Percentiles rank a stretch among this genome's conserved stretches.
Conservation (phyloP, 73 alveolate species). For the Tetrahymena thermophila region DNA sequence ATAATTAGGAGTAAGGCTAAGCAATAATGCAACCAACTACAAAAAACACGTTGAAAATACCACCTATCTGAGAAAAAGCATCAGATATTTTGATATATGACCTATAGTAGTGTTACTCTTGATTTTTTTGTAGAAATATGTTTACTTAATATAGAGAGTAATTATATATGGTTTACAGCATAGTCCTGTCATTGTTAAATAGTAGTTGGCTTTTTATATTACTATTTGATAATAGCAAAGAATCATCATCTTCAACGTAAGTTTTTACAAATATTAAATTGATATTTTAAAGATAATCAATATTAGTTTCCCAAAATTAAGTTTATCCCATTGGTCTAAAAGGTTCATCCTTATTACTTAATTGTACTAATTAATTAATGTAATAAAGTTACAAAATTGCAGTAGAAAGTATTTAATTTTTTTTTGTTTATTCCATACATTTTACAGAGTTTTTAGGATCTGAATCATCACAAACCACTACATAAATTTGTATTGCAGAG, state of each 20-base stretch:
- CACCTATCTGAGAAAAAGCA: background rate
- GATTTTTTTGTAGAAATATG: background rate
- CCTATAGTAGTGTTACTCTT: background rate
- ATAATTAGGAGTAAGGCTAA: background rate
- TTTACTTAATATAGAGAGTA: background rate
- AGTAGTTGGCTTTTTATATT: background rate
- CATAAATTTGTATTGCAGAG: background rate
- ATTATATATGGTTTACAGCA: background rate
- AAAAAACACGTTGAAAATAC: background rate
- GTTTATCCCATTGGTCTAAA: background rate
- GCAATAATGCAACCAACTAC: background rate
- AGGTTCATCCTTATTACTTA: background rate
- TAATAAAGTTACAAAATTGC: background rate
- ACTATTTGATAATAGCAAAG: background rate
- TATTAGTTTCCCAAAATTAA: background rate
- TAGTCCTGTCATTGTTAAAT: background rate
- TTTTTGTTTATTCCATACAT: background rate
- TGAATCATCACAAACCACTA: background rate
- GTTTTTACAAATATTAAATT: background rate
- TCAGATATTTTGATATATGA: background rate
- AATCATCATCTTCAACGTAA: background rate
- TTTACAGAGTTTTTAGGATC: background rate
- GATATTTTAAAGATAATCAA: background rate
- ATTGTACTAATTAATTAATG: background rate
- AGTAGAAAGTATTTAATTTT: background rate